Percentiles rank a stretch among this genome's conserved stretches.
These are phyloP conservation scores for Monosiga brevicollis DNA, from an alignment of 78 protist species.

Conservation along the genomic window DNA sequence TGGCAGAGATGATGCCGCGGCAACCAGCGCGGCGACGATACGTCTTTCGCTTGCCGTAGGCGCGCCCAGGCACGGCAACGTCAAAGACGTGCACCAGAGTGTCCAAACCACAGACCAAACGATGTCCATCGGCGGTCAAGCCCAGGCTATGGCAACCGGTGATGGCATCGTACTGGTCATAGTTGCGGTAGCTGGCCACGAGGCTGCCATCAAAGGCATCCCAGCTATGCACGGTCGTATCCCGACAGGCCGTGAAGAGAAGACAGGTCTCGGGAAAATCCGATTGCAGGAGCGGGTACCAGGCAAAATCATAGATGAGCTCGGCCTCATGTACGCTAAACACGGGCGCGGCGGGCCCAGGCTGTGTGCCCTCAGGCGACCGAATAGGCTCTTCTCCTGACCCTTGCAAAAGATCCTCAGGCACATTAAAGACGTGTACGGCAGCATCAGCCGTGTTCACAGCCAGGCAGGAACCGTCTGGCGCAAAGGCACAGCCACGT, in stretches of 20 bases:
- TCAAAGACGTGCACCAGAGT: conserved; percentile 16
- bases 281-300: conserved; percentile 1
- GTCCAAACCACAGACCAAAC: conserved; percentile 5
- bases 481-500: no score
- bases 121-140: background rate
- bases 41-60: background rate
- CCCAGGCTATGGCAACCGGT: background rate
- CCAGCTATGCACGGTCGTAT: conserved; percentile 28
- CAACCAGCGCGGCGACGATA: background rate
- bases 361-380: no score
- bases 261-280: background rate
- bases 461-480: no score
- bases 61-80: conserved; percentile 11
- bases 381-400: no score
- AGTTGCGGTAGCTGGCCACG: conserved; percentile 14
- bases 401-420: no score
- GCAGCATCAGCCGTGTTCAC: no score
- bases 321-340: background rate
- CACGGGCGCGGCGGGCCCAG: no score
- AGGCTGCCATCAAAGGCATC: conserved; percentile 19
- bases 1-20: conserved; percentile 15
- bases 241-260: background rate
- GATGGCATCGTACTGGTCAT: background rate
- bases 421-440: no score
- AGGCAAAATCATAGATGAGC: background rate